phyloP scores from a whole-genome alignment of 2,329 filamentous ascomycete genomes.

The Trichoderma hamatum region DNA sequence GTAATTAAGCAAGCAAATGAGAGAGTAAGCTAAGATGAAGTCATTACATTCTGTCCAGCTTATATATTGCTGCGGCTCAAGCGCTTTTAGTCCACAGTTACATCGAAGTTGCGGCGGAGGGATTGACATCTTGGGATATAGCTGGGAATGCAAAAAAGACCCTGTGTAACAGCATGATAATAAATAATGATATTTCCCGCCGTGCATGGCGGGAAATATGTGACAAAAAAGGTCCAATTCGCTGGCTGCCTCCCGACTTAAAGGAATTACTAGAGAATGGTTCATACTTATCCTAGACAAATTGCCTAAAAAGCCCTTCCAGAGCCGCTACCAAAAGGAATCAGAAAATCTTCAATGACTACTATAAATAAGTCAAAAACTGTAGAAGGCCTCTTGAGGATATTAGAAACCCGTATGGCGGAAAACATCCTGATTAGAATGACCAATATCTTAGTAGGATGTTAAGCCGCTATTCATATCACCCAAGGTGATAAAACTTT shows the following conservation, averaged over 20 bases:
- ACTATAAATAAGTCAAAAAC: too few relatives aligned
- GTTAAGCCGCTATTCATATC: not conserved
- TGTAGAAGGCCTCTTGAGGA: too few relatives aligned
- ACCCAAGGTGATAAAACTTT: too few relatives aligned
- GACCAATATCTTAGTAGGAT: not conserved
- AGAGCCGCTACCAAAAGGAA: too few relatives aligned
- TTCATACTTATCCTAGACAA: too few relatives aligned
- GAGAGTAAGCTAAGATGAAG: conserved; percentile 1
- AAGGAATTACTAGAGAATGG: too few relatives aligned
- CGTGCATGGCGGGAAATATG: not conserved
- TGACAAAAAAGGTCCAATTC: too few relatives aligned
- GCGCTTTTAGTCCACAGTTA: not conserved
- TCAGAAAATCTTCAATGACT: too few relatives aligned
- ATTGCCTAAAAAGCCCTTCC: too few relatives aligned
- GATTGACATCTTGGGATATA: not conserved
- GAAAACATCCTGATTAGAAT: not conserved
- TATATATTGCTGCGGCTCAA: not conserved
- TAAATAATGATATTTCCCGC: not conserved
- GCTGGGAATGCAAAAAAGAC: not conserved
- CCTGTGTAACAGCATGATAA: not conserved
- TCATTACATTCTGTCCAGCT: not conserved
- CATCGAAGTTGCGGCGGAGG: not conserved
- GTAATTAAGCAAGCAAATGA: conserved; percentile 39
- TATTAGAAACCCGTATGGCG: not conserved
- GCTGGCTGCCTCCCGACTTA: too few relatives aligned